A percentile compares a stretch with the other conserved stretches of the same genome.
phyloP scores from a whole-genome alignment of 257 asterid genomes.

The Penstemon newberryi region DNA sequence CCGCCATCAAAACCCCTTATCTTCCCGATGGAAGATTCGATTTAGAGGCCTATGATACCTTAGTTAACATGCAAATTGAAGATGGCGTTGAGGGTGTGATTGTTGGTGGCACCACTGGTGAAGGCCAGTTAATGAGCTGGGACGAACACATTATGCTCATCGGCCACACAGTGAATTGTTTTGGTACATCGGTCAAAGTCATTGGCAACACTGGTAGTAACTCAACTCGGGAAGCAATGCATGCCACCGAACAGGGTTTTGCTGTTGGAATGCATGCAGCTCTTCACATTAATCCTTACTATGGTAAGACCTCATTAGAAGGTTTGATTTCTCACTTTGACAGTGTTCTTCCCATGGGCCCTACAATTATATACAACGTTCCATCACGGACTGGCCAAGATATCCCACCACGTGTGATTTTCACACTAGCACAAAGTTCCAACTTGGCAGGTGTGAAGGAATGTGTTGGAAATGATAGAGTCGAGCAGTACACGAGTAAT shows the following conservation, averaged over 20 bases:
- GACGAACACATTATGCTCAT: slow-evolving; percentile 93
- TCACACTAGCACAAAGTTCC: slow-evolving; percentile 41
- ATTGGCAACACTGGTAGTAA: slow-evolving; percentile 93
- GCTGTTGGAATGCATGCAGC: slow-evolving; percentile 97
- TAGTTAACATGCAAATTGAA: slow-evolving; percentile 69
- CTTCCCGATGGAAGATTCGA: slow-evolving; percentile 88
- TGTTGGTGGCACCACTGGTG: slow-evolving; percentile 94
- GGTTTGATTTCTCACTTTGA: slow-evolving; percentile 77
- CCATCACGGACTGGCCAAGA: slow-evolving; percentile 92
- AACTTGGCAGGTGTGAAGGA: slow-evolving; percentile 86
- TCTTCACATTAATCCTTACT: slow-evolving; percentile 88
- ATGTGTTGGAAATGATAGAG: slow-evolving; percentile 71
- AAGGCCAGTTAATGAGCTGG: slow-evolving; percentile 92
- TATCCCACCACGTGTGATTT: slow-evolving; percentile 61
- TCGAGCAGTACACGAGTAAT: slow-evolving; percentile 52
- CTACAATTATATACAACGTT: slow-evolving; percentile 80
- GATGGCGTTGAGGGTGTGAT: slow-evolving; percentile 79
- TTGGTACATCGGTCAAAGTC: slow-evolving; percentile 77
- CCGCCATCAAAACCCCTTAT: slow-evolving; percentile 85
- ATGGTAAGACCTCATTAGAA: slow-evolving; percentile 78
- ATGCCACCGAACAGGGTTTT: slow-evolving; percentile 91
- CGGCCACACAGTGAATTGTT: slow-evolving; percentile 85
- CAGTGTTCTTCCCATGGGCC: slow-evolving; percentile 83
- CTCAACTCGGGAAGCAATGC: slow-evolving; percentile 87
- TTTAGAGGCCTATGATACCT: slow-evolving; percentile 75